Evolutionary conservation across 345 rosid species (phyloP).

Genomic region (Sonneratia caseolaris): DNA sequence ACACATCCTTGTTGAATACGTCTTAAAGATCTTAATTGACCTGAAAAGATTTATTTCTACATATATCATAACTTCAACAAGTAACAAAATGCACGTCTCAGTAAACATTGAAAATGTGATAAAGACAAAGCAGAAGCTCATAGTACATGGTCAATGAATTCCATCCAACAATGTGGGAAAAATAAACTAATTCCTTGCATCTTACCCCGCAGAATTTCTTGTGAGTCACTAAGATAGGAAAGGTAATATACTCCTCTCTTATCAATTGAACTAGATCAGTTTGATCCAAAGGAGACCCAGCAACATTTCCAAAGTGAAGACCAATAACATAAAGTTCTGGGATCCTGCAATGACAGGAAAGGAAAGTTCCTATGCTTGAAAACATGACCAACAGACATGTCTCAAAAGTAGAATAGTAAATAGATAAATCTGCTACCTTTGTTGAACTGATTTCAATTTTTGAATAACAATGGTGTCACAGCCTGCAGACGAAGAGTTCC

Average conservation of each 20-base stretch:
- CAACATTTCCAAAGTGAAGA: constrained; percentile 37
- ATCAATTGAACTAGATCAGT: constrained; percentile 37
- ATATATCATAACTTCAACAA: background rate
- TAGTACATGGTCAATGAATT: background rate
- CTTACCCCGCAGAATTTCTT: constrained; percentile 50
- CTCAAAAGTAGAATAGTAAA: constrained; percentile 5
- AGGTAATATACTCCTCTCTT: constrained; percentile 58
- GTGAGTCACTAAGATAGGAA: constrained; percentile 57
- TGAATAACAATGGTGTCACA: constrained; percentile 23
- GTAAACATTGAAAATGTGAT: background rate
- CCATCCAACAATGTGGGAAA: background rate
- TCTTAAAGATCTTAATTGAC: background rate
- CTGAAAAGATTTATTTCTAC: background rate
- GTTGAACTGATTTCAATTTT: constrained; percentile 62
- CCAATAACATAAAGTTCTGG: constrained; percentile 53
- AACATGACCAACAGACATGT: constrained; percentile 1
- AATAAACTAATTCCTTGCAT: constrained; percentile 1
- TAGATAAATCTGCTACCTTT: constrained; percentile 35
- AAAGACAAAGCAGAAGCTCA: background rate
- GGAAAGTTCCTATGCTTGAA: background rate
- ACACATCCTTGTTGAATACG: background rate
- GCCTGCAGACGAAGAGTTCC: constrained; percentile 19
- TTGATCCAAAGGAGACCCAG: constrained; percentile 31
- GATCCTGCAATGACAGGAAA: constrained; percentile 30
- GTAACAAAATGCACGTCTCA: background rate